phyloP scores from a whole-genome alignment of 2,329 filamentous ascomycete species.

The Nemania abortiva region DNA sequence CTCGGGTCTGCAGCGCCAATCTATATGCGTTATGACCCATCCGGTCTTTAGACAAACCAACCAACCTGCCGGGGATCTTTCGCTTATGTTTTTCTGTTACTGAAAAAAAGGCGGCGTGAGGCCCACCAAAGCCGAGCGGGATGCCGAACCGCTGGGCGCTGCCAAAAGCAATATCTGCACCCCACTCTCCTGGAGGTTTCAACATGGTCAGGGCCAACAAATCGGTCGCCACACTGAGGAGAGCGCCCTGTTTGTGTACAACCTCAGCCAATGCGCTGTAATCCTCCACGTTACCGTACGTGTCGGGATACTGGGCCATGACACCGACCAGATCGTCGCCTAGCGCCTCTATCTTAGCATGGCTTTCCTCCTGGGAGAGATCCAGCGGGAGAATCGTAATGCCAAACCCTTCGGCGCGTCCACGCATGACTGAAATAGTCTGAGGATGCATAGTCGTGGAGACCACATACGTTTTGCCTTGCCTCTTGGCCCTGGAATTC shows the following conservation, averaged over 20 bases:
- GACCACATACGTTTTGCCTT: conserved; percentile 85
- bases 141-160: conserved; percentile 93
- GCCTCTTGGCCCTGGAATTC: conserved; percentile 75
- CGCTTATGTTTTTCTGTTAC: conserved; percentile 92
- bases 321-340: conserved; percentile 89
- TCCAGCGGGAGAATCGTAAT: conserved; percentile 82
- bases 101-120: conserved; percentile 97
- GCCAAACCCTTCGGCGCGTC: conserved; percentile 90
- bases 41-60: conserved; percentile 92
- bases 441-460: conserved; percentile 86
- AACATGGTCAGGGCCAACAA: conserved; percentile 87
- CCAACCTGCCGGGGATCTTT: conserved; percentile 90
- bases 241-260: conserved; percentile 81
- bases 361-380: conserved; percentile 71
- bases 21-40: conserved; percentile 84
- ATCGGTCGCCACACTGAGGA: conserved; percentile 90
- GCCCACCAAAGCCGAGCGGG: conserved; percentile 90
- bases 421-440: conserved; percentile 84
- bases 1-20: conserved; percentile 88
- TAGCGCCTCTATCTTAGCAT: conserved; percentile 75
- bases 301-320: conserved; percentile 95
- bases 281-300: conserved; percentile 81
- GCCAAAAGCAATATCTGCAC: conserved; percentile 94
- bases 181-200: conserved; percentile 92
- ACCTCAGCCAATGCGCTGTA: conserved; percentile 79